Percentiles rank a stretch among this genome's conserved stretches.
Evolutionary conservation across 2,329 filamentous ascomycete genomes (phyloP).

Genomic region (Biscogniauxia sp.): DNA sequence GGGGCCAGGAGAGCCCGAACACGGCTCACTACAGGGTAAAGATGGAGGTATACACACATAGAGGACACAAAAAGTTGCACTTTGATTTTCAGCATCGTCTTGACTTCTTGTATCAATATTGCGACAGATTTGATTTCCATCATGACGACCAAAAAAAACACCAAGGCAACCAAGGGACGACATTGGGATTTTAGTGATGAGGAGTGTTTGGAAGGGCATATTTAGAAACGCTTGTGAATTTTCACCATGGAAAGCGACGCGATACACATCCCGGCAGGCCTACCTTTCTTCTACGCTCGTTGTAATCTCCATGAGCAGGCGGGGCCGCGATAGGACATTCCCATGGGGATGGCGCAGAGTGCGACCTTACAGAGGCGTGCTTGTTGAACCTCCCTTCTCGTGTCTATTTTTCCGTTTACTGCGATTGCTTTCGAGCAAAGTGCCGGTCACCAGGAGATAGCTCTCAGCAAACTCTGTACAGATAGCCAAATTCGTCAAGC

Average conservation of each 20-base stretch:
- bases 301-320: constrained; percentile 44
- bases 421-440: constrained; percentile 25
- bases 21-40: constrained; percentile 16
- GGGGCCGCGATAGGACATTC: constrained; percentile 34
- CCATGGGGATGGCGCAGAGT: constrained; percentile 9
- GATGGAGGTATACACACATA: constrained; percentile 29
- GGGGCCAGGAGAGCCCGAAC: constrained; percentile 30
- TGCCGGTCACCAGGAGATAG: constrained; percentile 31
- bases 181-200: constrained; percentile 26
- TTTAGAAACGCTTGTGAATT: constrained; percentile 28
- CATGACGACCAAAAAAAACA: constrained; percentile 31
- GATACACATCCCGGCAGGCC: constrained; percentile 29
- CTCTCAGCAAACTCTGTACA: constrained; percentile 28
- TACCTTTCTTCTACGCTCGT: constrained; percentile 50
- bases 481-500: constrained; percentile 24
- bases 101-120: constrained; percentile 46
- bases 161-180: constrained; percentile 21
- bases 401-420: constrained; percentile 35
- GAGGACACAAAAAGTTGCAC: constrained; percentile 38
- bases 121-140: constrained; percentile 34
- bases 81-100: constrained; percentile 37
- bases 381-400: constrained; percentile 33
- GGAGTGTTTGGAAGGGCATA: constrained; percentile 27
- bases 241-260: constrained; percentile 23
- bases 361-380: constrained; percentile 7